phyloP scores from a whole-genome alignment of 2,329 filamentous ascomycete species.

The Aspergillus neoniger region DNA sequence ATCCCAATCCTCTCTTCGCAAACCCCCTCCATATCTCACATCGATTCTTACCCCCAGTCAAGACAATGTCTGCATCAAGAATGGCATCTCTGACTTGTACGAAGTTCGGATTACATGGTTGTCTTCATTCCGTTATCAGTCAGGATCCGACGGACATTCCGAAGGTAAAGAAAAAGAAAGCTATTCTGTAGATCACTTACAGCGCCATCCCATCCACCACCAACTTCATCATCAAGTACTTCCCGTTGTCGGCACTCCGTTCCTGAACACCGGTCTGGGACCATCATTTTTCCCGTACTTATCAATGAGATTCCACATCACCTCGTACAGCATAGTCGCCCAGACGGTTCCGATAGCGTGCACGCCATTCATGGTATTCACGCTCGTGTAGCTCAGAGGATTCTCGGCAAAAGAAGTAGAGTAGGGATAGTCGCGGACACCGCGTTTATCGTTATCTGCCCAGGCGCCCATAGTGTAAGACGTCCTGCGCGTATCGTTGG shows the following conservation, averaged over 20 bases:
- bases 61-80: slow-evolving; percentile 16
- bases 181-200: slow-evolving; percentile 6
- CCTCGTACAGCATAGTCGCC: slow-evolving; percentile 20
- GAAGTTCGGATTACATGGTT: slow-evolving; percentile 22
- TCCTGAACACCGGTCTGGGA: slow-evolving; percentile 2
- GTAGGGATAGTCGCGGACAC: slow-evolving; percentile 18
- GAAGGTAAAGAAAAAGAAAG: too few species aligned
- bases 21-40: slow-evolving; percentile 22
- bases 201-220: slow-evolving; percentile 20
- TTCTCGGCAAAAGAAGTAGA: slow-evolving; percentile 16
- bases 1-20: slow-evolving; percentile 18
- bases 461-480: slow-evolving; percentile 18
- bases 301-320: slow-evolving; percentile 22
- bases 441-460: slow-evolving; percentile 6
- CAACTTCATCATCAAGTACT: slow-evolving; percentile 21
- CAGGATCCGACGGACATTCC: too few species aligned
- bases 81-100: slow-evolving; percentile 20
- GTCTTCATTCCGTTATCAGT: slow-evolving; percentile 2
- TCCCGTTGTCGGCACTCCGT: slow-evolving; percentile 16
- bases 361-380: slow-evolving; percentile 11
- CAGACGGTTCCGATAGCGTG: slow-evolving; percentile 19
- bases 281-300: slow-evolving; percentile 19
- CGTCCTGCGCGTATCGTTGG: slow-evolving; percentile 10
- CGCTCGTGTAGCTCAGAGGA: slow-evolving; percentile 13
- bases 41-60: slow-evolving; percentile 15